Evolutionary conservation across 2,329 filamentous ascomycete genomes (phyloP).

Genomic region (Achaetomium macrosporum): DNA sequence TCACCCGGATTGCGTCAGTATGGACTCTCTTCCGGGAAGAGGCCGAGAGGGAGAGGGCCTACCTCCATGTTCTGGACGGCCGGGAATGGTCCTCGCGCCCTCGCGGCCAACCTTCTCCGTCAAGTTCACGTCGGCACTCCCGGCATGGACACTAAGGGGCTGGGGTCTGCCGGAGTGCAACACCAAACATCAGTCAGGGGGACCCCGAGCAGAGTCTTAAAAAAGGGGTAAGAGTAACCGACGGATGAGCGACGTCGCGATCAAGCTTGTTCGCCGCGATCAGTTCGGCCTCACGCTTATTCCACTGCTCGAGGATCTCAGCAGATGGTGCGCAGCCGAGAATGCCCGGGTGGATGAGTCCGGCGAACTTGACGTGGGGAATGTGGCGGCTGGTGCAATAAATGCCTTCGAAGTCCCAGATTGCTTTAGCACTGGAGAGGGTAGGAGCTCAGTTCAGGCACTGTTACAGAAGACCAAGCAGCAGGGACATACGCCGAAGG

Average conservation of each 20-base stretch:
- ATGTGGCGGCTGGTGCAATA: constrained; percentile 82
- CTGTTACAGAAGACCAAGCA: not conserved
- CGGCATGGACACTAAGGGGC: constrained; percentile 66
- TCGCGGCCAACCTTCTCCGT: constrained; percentile 66
- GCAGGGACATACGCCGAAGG: constrained; percentile 61
- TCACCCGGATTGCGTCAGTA: no score
- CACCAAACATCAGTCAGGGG: not conserved
- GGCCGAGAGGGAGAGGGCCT: not conserved
- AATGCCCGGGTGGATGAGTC: constrained; percentile 87
- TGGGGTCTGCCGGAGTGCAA: constrained; percentile 43
- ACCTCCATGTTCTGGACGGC: constrained; percentile 79
- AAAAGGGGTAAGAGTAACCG: not conserved
- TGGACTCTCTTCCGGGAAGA: no score
- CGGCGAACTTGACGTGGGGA: constrained; percentile 79
- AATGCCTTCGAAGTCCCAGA: constrained; percentile 53
- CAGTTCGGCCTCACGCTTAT: constrained; percentile 72
- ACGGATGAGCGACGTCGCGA: constrained; percentile 67
- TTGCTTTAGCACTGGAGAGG: constrained; percentile 45
- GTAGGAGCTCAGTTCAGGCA: not conserved
- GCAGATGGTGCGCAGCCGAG: constrained; percentile 80
- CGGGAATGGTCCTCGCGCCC: constrained; percentile 79
- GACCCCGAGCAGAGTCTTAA: not conserved
- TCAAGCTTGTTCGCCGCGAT: constrained; percentile 62
- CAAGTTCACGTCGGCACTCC: constrained; percentile 51
- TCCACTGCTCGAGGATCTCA: constrained; percentile 76